Percentiles rank a stretch among this genome's conserved stretches.
Conservation (phyloP, 768 basidiomycete genomes). For the Mycena epipterygia region DNA sequence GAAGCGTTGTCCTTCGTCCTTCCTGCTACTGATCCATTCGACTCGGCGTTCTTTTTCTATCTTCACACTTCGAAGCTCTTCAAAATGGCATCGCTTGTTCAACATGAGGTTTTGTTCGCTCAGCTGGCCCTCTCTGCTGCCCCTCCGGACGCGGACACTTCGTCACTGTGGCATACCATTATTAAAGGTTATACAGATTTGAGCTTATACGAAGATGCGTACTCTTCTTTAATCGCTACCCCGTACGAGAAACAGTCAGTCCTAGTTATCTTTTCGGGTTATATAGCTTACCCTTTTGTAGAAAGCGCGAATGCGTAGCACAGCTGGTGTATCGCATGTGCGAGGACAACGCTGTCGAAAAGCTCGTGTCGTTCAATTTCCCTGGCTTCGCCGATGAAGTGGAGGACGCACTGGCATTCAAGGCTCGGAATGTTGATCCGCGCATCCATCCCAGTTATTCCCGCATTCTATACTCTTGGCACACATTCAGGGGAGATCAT, state of each 20-base stretch:
- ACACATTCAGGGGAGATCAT: slow-evolving; percentile 88
- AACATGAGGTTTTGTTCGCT: slow-evolving; percentile 80
- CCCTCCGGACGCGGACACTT: slow-evolving; percentile 64
- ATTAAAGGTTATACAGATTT: slow-evolving; percentile 83
- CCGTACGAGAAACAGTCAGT: slow-evolving; percentile 88
- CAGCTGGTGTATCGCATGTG: slow-evolving; percentile 94
- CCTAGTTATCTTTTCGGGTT: slow-evolving; percentile 5
- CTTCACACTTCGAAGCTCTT: slow-evolving; percentile 83
- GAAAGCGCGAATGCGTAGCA: slow-evolving; percentile 85
- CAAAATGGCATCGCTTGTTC: slow-evolving; percentile 66
- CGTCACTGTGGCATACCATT: slow-evolving; percentile 84
- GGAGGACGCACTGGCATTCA: slow-evolving; percentile 90
- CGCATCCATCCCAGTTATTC: slow-evolving; percentile 88
- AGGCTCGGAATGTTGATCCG: slow-evolving; percentile 94
- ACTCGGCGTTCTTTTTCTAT: slow-evolving; percentile 82
- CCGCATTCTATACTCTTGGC: slow-evolving; percentile 95
- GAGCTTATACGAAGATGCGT: slow-evolving; percentile 89
- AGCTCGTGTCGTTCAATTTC: slow-evolving; percentile 87
- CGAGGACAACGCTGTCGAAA: slow-evolving; percentile 85
- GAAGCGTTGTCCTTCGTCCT: slow-evolving; percentile 74
- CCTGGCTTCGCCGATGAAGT: slow-evolving; percentile 88
- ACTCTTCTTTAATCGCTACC: slow-evolving; percentile 78
- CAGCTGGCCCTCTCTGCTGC: slow-evolving; percentile 85
- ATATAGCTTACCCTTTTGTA: slow-evolving; percentile 45
- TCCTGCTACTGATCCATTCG: slow-evolving; percentile 67